phyloP scores from a whole-genome alignment of 306 rosid species.

The Biancaea sappan region DNA sequence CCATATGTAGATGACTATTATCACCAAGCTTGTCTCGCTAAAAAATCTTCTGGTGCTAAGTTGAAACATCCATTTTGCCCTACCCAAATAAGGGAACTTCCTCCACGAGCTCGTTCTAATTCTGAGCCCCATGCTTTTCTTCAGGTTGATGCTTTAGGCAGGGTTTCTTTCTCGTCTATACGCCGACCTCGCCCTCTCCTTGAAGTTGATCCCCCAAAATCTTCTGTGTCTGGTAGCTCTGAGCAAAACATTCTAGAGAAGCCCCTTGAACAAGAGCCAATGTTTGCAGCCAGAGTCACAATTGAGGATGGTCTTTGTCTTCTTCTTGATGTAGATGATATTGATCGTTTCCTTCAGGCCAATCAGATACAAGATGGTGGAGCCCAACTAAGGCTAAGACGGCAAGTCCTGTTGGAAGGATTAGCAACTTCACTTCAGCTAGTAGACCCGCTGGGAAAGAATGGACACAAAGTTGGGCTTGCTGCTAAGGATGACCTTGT shows the following conservation, averaged over 20 bases:
- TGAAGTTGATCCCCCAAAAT: conserved; percentile 51
- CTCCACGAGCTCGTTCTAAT: conserved; percentile 50
- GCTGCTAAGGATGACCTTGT: conserved; percentile 60
- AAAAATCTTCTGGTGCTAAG: conserved; percentile 47
- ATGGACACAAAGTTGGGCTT: conserved; percentile 49
- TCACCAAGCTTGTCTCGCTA: conserved; percentile 57
- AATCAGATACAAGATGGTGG: conserved; percentile 59
- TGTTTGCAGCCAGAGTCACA: conserved; percentile 59
- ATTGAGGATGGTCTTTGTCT: conserved; percentile 60
- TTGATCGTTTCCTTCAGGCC: conserved; percentile 50
- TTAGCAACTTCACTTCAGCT: conserved; percentile 59
- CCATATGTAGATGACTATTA: conserved; percentile 58
- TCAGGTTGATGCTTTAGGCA: conserved; percentile 53
- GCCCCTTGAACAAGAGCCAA: conserved; percentile 58
- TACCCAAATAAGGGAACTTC: conserved; percentile 55
- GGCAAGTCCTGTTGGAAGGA: conserved; percentile 61
- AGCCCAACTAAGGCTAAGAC: conserved; percentile 52
- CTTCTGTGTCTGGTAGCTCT: conserved; percentile 44
- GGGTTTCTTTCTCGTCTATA: conserved; percentile 57
- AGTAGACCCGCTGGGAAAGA: conserved; percentile 58
- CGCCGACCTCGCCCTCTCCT: conserved; percentile 60
- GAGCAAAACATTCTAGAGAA: conserved; percentile 52
- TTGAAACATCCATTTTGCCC: conserved; percentile 54
- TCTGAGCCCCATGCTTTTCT: conserved; percentile 51
- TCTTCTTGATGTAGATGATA: conserved; percentile 60